Evolutionary conservation across 2,329 filamentous ascomycete species (phyloP).

Genomic region (Xylariaceae sp.): DNA sequence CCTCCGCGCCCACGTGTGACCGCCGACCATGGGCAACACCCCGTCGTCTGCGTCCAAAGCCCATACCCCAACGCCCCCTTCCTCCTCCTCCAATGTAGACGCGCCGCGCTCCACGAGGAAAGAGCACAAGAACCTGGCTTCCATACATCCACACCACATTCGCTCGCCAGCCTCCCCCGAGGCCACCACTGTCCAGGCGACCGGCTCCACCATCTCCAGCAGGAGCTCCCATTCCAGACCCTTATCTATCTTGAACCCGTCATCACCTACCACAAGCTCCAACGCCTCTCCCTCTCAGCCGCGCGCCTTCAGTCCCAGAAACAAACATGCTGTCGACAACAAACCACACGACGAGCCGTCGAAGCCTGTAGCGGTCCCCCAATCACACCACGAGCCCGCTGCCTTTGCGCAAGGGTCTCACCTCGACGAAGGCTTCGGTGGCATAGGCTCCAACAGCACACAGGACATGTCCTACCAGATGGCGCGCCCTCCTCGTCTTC

Average conservation of each 20-base stretch:
- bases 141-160: constrained; percentile 43
- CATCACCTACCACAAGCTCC: constrained; percentile 36
- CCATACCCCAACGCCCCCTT: constrained; percentile 30
- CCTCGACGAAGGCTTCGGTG: constrained; percentile 37
- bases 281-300: constrained; percentile 29
- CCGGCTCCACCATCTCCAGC: constrained; percentile 49
- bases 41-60: constrained; percentile 33
- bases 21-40: constrained; percentile 40
- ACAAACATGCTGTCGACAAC: constrained; percentile 32
- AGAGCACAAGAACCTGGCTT: constrained; percentile 51
- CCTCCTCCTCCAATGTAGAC: constrained; percentile 24
- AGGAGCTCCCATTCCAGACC: constrained; percentile 47
- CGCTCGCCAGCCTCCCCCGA: constrained; percentile 58
- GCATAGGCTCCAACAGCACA: constrained; percentile 53
- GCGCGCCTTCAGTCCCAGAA: constrained; percentile 23
- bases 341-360: constrained; percentile 36
- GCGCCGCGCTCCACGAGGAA: constrained; percentile 35
- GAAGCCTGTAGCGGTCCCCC: constrained; percentile 58
- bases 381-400: constrained; percentile 27
- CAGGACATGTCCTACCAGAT: constrained; percentile 60
- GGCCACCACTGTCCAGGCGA: constrained; percentile 57
- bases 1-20: constrained; percentile 5
- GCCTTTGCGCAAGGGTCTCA: constrained; percentile 34
- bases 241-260: constrained; percentile 46
- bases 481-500: constrained; percentile 77